Evolutionary conservation across 352 stramenopile genomes (phyloP).

Genomic region (Globisporangium mamillatum): DNA sequence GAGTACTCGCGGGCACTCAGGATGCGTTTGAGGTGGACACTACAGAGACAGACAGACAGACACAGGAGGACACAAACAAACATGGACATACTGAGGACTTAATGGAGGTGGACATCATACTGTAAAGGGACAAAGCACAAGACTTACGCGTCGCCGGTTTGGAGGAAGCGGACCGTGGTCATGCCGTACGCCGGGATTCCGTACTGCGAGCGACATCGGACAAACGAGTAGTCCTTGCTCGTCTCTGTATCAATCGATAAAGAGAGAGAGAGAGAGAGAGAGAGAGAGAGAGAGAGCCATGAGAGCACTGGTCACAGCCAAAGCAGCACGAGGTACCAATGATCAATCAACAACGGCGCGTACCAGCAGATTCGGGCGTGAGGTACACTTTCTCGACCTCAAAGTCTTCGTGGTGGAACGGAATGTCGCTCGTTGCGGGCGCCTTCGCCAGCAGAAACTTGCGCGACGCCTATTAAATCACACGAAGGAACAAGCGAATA

Average conservation of each 20-base stretch:
- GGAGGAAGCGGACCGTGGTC: slow-evolving; percentile 80
- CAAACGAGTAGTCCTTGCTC: slow-evolving; percentile 86
- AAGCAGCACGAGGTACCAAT: neutral
- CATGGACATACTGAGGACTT: neutral
- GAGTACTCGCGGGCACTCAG: slow-evolving; percentile 80
- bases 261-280: neutral
- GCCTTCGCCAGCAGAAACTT: slow-evolving; percentile 68
- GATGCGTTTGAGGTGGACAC: slow-evolving; percentile 82
- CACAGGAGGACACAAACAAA: neutral
- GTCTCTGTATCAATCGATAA: slow-evolving; percentile 31
- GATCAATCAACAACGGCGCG: slow-evolving; percentile 5
- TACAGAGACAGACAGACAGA: slow-evolving; percentile 21
- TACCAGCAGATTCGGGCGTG: slow-evolving; percentile 61
- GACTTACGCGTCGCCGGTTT: slow-evolving; percentile 71
- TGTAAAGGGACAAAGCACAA: neutral
- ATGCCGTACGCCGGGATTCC: slow-evolving; percentile 83
- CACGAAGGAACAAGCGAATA: neutral
- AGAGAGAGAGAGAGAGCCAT: neutral
- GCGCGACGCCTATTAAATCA: slow-evolving; percentile 38
- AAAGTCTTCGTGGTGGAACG: slow-evolving; percentile 83
- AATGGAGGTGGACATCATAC: neutral
- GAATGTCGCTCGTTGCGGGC: slow-evolving; percentile 41
- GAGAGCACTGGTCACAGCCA: neutral
- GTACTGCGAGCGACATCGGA: slow-evolving; percentile 81
- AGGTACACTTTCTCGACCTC: slow-evolving; percentile 87